Base-by-base conservation (phyloP, 805 yeast species). In the Saccharomycopsis amapae region DNA sequence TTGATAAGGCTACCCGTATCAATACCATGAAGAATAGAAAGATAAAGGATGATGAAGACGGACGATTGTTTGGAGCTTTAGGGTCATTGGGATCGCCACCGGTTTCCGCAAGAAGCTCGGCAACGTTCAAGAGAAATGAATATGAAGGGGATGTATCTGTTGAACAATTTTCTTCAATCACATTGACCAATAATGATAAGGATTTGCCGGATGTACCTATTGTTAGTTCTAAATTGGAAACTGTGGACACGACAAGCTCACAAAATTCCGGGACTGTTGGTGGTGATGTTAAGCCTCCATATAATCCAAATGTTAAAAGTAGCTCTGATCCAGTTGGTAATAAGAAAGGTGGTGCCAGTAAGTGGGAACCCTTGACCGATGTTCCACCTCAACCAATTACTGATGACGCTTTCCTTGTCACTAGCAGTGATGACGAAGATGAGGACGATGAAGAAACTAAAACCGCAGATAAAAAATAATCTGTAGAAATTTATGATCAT, bases 341-440 rank as follows among this genome's bases (percentile, higher is more conserved):
- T 6, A 19, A 23, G 15, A 40, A 39, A n/a, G 17, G 15, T 6
- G 38, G 25, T 10, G 40, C 25, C 18, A 41, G 38, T 13, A 53
- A 53, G 37, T 53, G 55, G 55, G 49, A 53, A 28, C 55, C 54
- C 15, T 44, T 53, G 19, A 23, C 35, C n/a, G 44, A 51, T 6
- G 53, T 45, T 10, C 39, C 46, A 13, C 52, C 54, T 13, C 46
- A 48, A 39, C 53, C 55, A 17, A 46, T 49, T 18, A 33, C 43
- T 20, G 41, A 44, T 12, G 52, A 45, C 20, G 47, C 50, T 15
- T 51, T 53, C 22, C 35, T 53, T 19, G 50, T 46, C 12, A 48
- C 53, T 13, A 49, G 52, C 34, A 49, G 53, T 38, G 55, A 53
- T 30, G 55, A 53, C 12, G 55, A 53, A 15, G 53, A 51, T 18